Evolutionary conservation across 257 asterid species (phyloP), one percentile per base, ranked within the genome.

Genomic region (Cynanchum wilfordii): DNA sequence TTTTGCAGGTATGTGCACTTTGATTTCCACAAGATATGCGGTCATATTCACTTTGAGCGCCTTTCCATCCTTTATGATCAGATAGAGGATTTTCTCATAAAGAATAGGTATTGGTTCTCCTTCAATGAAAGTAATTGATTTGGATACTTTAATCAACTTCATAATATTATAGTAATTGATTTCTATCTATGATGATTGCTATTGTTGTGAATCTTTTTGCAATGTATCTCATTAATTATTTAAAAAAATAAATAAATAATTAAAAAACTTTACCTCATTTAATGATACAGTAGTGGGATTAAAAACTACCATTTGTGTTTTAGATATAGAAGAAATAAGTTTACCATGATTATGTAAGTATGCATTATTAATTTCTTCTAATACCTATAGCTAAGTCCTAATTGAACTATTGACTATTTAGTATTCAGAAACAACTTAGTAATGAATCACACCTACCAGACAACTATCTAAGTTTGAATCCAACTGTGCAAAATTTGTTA

Each of bases 21-120:
- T 52, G 99, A 95, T 86, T 95, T 95, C 84, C 99, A 95, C 78
- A 91, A 78, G 78, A 86, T 90, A 78, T 95, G 99, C 16, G 99
- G 99, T 44, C 96, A 90, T 76, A 83, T 82, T 75, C 86, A 86
- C 66, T 87, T 92, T 73, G 92, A 88, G 79, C 90, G 96, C 76
- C 96, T 95, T 79, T 95, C 97, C 58, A 82, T 89, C 71, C 96
- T 95, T 57, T 95, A 95, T 45, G 89, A 90, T 60, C 96, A 86
- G 78, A 83, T 89, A 42, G 89, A 88, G 85, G 81, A 87, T 75
- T 95, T 83, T 84, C 87, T 95, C 78, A 75, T 81, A 24, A 87
- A 80, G 77, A 92, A 88, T 82, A 90, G 96, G 98, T 89, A 84
- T 50, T 70, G 13, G 42, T 64, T 71, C 71, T 72, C 70, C 38